Base-by-base conservation (phyloP, 2,329 filamentous ascomycete genomes). In the Hortaea sp. region DNA sequence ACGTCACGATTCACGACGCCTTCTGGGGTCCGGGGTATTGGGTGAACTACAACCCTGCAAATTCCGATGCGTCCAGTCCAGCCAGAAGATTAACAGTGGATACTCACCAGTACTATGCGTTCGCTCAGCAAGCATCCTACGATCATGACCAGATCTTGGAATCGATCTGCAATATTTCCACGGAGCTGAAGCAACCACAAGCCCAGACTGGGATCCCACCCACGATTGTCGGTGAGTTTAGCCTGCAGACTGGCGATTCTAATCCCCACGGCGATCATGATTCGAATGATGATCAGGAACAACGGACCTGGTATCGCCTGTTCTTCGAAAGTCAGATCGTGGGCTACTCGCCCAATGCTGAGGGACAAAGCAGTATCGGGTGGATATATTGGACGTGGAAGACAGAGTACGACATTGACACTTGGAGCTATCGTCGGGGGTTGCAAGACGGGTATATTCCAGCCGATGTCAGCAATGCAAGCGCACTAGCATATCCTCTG, bases 91-190 rank as follows among this genome's bases (percentile, higher is more conserved):
- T 52, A 7, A 50, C 43, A 13, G 20, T 57, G 41, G 54, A 57
- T 42, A 53, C 54, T 6, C 54, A 57, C 46, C 54, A 57, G 40
- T 55, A 53, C 50, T 57, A 49, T 35, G 54, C 53, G 12, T 57
- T 57, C 42, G 40, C 49, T 12, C 53, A 53, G 2, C 43, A 48
- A 29, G 43, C 39, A 39, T 48, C 50, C 29, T 49, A 54, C 20
- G 32, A 43, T 11, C 42, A 49, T 12, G 9, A 43, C 9, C 37
- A 49, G 27, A 50, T 54, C 34, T 42, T 57, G 11, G 31, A 45
- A 32, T 39, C 41, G 5, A 48, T 55, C 31, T 57, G 54, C 47
- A 29, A 43, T 30, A 49, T 46, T 29, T 43, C 39, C 3, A 34
- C 47, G 11, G 32, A 39, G 32, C 43, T 53, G 10, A 48, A 49